Conservation (phyloP, 495 filamentous ascomycete genomes). For the Aspergillus carlsbadensis region DNA sequence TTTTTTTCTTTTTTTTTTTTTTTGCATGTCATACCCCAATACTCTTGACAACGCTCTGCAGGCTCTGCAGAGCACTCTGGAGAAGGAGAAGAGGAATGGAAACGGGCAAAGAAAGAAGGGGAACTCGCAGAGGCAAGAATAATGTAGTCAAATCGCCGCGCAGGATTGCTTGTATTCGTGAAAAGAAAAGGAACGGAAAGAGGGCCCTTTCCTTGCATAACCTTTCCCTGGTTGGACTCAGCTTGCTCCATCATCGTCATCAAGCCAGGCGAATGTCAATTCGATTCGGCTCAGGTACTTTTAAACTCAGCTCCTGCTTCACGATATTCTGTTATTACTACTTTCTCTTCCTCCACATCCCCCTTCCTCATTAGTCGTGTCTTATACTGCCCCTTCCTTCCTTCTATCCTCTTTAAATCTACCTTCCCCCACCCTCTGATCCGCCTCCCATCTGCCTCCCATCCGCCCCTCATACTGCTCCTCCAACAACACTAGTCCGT, state of each 20-base stretch:
- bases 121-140: conserved; percentile 3
- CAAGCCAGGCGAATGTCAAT: conserved; percentile 24
- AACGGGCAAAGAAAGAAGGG: not conserved
- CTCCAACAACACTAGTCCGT: not conserved
- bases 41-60: too few species aligned
- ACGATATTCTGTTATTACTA: conserved; percentile 24
- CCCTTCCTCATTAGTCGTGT: conserved; percentile 1
- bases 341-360: conserved; percentile 12
- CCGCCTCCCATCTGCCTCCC: not conserved
- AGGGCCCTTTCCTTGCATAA: conserved; percentile 30
- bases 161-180: not conserved
- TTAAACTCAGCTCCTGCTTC: conserved; percentile 16
- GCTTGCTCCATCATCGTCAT: conserved; percentile 31
- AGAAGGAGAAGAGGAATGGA: conserved; percentile 4
- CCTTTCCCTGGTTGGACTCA: conserved; percentile 23
- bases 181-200: conserved; percentile 23
- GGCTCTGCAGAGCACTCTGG: not conserved
- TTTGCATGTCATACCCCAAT: too few species aligned
- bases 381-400: conserved; percentile 3
- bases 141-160: not conserved
- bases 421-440: conserved; percentile 4
- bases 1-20: conserved; percentile 1
- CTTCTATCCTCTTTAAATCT: conserved; percentile 8
- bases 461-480: not conserved
- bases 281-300: conserved; percentile 14